phyloP scores from a whole-genome alignment of 2,329 filamentous ascomycete genomes.

The Colletotrichum tabaci region DNA sequence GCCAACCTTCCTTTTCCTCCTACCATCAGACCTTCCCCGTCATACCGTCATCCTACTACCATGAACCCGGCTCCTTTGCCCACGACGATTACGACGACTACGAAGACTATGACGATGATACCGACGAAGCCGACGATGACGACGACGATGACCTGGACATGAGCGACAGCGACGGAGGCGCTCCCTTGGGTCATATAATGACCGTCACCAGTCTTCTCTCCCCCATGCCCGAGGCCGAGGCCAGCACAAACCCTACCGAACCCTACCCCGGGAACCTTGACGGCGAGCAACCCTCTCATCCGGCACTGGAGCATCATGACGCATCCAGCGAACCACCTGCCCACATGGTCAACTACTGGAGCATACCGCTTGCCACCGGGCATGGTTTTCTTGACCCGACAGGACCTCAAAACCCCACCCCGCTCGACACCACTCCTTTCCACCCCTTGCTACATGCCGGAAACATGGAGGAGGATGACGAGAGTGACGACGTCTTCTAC shows the following conservation, averaged over 20 bases:
- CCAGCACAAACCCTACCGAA: slow-evolving; percentile 11
- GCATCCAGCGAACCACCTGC: slow-evolving; percentile 26
- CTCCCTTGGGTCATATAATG: slow-evolving; percentile 41
- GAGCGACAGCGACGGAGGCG: slow-evolving; percentile 55
- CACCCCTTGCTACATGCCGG: slow-evolving; percentile 37
- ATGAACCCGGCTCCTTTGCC: slow-evolving; percentile 20
- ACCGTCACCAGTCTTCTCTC: slow-evolving; percentile 34
- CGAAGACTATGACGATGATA: slow-evolving; percentile 35
- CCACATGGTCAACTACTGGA: slow-evolving; percentile 34
- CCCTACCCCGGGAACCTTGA: slow-evolving; percentile 5
- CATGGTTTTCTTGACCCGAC: slow-evolving; percentile 24
- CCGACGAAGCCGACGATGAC: slow-evolving; percentile 35
- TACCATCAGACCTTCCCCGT: slow-evolving; percentile 36
- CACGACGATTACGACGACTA: slow-evolving; percentile 31
- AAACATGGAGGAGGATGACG: slow-evolving; percentile 32
- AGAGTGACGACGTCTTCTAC: slow-evolving; percentile 21
- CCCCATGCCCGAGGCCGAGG: slow-evolving; percentile 27
- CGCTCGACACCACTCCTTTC: slow-evolving; percentile 34
- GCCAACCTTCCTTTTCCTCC: slow-evolving; percentile 23
- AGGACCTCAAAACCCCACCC: slow-evolving; percentile 31
- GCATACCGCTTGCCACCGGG: slow-evolving; percentile 13
- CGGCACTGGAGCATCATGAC: neutral
- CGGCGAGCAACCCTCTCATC: neutral
- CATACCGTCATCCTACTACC: slow-evolving; percentile 37
- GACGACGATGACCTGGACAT: slow-evolving; percentile 48